Evolutionary conservation across 257 asterid genomes (phyloP).

Genomic region (Solanum stenotomum): DNA sequence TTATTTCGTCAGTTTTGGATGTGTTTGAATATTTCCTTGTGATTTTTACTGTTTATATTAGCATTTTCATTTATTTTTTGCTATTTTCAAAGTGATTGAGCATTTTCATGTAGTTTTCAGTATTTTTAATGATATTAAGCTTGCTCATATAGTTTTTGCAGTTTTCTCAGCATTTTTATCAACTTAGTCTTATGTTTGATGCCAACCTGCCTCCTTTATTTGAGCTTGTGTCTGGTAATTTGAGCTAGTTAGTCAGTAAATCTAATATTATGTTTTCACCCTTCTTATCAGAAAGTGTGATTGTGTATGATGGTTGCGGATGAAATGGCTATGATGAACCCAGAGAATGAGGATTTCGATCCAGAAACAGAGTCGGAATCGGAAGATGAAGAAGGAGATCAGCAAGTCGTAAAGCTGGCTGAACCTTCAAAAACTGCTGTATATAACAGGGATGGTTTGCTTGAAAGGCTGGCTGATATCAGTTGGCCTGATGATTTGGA

Average conservation of each 20-base stretch:
- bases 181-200: neutral
- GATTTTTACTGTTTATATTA: neutral
- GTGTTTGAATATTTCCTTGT: neutral
- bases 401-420: conserved; percentile 30
- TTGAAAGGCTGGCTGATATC: conserved; percentile 69
- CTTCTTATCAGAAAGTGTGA: neutral
- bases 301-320: neutral
- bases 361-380: conserved; percentile 53
- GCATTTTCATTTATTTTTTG: neutral
- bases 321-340: neutral
- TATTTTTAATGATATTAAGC: neutral
- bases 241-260: neutral
- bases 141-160: neutral
- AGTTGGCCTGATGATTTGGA: conserved; percentile 63
- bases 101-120: neutral
- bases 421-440: conserved; percentile 78
- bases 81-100: neutral
- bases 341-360: conserved; percentile 13
- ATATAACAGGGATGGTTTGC: conserved; percentile 56
- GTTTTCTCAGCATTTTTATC: neutral
- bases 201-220: neutral
- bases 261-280: neutral
- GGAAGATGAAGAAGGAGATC: conserved; percentile 55
- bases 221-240: neutral
- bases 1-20: neutral